Base-by-base conservation (phyloP, 1,284 basidiomycete species). In the Puccinia horiana region DNA sequence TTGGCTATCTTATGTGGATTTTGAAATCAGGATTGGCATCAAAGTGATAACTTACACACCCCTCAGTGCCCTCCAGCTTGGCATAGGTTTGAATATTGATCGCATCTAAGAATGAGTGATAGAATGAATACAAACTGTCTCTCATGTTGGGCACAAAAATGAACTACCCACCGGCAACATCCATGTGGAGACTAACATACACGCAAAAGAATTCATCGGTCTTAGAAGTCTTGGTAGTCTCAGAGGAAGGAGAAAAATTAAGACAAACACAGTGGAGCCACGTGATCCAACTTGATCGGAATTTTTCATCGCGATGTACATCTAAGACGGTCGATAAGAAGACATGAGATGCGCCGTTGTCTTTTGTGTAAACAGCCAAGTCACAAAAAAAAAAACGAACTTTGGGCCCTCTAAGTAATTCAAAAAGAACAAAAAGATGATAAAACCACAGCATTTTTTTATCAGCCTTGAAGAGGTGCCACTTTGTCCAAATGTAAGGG, bases 71-170 rank as follows among this genome's bases (percentile, higher is more conserved):
- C 26, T 61, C 58, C 16, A 42, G 32, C 47, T 83, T 72, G 26
- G 85, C 83, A 77, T 85, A 83, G 4, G 85, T 84, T 84, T 85
- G 85, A 63, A 86, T 85, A 83, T 86, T 86, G 82, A 86, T 85
- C 0, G 85, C 85, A 54, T 86, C 79, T 81, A 52, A 11, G 4
- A 32, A 44, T 18, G 37, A 35, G 49, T 26, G 40, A 61, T 61
- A 9, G n/a, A 18, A 56, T 56, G n/a, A 37, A 35, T 26, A 26
- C 29, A n/a, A 63, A n/a, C n/a, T 61, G 8, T 42, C 18, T 47
- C 18, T 0, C 35, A 44, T 40, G 42, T 23, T 1, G 42, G 35
- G 54, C n/a, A 37, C 35, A 12, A 63, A 5, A 65, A 75, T 63
- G 52, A 0, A 42, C 2, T 42, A 58, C 69, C 54, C 0, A 81